Conservation (phyloP, 1,139 yeast genomes). For the Yamadazyma trypodendri region DNA sequence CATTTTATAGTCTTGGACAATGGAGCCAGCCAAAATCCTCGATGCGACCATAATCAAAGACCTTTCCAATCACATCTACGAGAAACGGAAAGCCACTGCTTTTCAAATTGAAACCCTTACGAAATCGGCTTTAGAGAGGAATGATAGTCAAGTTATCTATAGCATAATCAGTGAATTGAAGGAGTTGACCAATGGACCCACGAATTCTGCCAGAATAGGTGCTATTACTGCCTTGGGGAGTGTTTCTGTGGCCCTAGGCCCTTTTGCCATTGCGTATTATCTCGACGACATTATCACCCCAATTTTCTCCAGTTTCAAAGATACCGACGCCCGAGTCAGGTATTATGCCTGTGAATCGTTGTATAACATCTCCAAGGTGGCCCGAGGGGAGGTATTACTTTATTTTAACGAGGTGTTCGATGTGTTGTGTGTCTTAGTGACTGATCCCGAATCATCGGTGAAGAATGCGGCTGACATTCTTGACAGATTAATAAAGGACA, state of each 20-base stretch:
- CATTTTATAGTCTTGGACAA: not conserved
- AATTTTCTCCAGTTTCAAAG: conserved; percentile 92
- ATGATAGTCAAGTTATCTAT: conserved; percentile 67
- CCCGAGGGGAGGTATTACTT: conserved; percentile 87
- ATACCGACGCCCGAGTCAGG: conserved; percentile 93
- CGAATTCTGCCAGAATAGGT: conserved; percentile 49
- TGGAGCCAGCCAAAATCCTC: conserved; percentile 26
- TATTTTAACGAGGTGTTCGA: conserved; percentile 96
- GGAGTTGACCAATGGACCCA: conserved; percentile 41
- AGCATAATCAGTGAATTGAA: conserved; percentile 43
- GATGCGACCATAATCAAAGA: conserved; percentile 82
- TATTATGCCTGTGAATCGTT: conserved; percentile 96
- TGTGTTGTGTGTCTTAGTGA: conserved; percentile 83
- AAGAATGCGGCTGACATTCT: conserved; percentile 94
- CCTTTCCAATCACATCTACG: conserved; percentile 85
- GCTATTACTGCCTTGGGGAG: conserved; percentile 52
- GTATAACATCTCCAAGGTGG: conserved; percentile 94
- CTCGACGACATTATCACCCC: conserved; percentile 89
- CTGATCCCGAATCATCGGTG: conserved; percentile 89
- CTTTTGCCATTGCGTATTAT: conserved; percentile 56
- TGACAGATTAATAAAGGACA: conserved; percentile 88
- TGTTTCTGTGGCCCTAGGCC: conserved; percentile 49
- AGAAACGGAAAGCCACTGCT: conserved; percentile 93
- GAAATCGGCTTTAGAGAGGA: conserved; percentile 65
- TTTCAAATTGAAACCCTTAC: conserved; percentile 82